Base-by-base conservation (phyloP, 257 asterid genomes). In the Lycium ferocissimum region DNA sequence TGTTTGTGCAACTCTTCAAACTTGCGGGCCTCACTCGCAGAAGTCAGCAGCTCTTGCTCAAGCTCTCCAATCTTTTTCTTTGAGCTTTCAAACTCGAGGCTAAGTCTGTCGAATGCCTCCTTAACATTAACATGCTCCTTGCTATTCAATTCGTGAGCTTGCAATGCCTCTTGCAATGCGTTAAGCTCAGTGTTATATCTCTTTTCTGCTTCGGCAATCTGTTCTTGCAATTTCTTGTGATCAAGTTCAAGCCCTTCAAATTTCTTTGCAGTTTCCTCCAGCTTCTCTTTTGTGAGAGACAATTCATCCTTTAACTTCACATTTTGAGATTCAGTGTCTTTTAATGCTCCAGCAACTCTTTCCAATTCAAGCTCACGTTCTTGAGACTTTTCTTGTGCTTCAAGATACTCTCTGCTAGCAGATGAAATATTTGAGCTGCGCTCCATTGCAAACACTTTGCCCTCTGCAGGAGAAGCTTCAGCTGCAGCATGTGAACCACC, bases 1-100 rank as follows among this genome's bases (percentile, higher is more conserved):
- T 92, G 87, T 84, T 87, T 93, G 83, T 95, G 97, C 91, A 95
- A 84, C 85, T 93, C 97, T 91, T 96, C 98, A 37, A 83, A 93
- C 83, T 93, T 96, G 17, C 67, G 88, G 7, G 95, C 92, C 86
- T 93, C 98, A 49, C 57, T 86, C 8, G 88, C 87, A 45, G 97
- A 92, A 61, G 57, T 87, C 78, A 89, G 86, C 82, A 96, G 83
- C 88, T 91, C 85, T 0, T 78, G 89, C 86, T 94, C 92, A 43
- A 95, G 95, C 86, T 88, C 97, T 75, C 89, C 92, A 62, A 91
- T 86, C 89, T 90, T 94, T 91, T 88, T 93, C 85, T 89, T 91
- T 5, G 99, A 95, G 86, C 86, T 84, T 89, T 93, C 94, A 0
- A 94, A 83, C 92, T 95, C 95, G 3, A 94, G 92, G 80, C 90